These are phyloP conservation scores for Alternaria arbusti DNA, from an alignment of 2,329 filamentous ascomycete genomes.

Conservation along the genomic window DNA sequence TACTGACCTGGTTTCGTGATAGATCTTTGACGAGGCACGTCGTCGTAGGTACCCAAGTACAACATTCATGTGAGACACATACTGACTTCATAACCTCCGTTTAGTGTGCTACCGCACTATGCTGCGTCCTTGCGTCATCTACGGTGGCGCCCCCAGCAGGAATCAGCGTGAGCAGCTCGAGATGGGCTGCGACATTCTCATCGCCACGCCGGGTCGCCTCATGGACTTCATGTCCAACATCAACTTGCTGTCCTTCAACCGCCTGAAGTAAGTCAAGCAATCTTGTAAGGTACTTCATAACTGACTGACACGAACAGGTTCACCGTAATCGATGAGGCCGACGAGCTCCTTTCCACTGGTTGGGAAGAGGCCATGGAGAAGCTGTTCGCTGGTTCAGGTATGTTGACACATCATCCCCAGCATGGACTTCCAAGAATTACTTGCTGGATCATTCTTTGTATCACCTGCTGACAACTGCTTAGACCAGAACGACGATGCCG, in stretches of 20 bases:
- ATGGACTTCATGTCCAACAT: slow-evolving; percentile 80
- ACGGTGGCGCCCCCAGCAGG: slow-evolving; percentile 78
- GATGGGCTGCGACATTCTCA: slow-evolving; percentile 86
- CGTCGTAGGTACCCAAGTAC: slow-evolving; percentile 55
- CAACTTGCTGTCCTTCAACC: slow-evolving; percentile 71
- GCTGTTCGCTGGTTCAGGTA: slow-evolving; percentile 83
- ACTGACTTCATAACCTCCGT: background rate
- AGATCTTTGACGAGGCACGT: slow-evolving; percentile 89
- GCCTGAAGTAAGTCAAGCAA: slow-evolving; percentile 69
- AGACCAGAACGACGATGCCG: slow-evolving; percentile 77
- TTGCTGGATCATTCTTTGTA: background rate
- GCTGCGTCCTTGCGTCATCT: slow-evolving; percentile 88
- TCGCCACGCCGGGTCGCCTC: slow-evolving; percentile 87
- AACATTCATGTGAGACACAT: background rate
- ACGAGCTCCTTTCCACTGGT: slow-evolving; percentile 83
- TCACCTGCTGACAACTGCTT: slow-evolving; percentile 14
- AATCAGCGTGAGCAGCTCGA: slow-evolving; percentile 75
- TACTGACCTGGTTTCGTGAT: background rate
- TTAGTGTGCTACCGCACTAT: slow-evolving; percentile 86
- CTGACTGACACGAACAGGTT: slow-evolving; percentile 19
- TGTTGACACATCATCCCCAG: slow-evolving; percentile 32
- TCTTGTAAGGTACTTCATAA: background rate
- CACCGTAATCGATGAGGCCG: slow-evolving; percentile 78
- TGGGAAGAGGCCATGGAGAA: slow-evolving; percentile 79
- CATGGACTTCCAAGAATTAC: background rate